A percentile compares a stretch with the other conserved stretches of the same genome.
These are phyloP conservation scores for Brassica napus DNA, from an alignment of 345 rosid genomes.

Conservation along the genomic window DNA sequence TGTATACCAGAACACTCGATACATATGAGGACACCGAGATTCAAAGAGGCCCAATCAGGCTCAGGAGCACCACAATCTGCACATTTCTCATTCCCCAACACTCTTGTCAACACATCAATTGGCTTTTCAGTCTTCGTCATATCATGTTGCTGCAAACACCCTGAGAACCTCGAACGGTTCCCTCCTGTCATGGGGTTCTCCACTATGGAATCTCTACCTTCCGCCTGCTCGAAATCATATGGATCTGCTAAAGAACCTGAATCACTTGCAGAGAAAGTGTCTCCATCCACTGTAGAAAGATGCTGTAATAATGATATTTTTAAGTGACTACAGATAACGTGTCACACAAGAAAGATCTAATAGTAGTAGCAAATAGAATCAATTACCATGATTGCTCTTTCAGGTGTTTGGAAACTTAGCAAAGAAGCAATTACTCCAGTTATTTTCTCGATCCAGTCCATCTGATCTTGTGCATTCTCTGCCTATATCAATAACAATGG, in stretches of 20 bases:
- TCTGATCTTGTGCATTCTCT: conserved; percentile 73
- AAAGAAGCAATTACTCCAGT: conserved; percentile 76
- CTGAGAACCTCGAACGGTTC: conserved; percentile 46
- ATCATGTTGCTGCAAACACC: conserved; percentile 51
- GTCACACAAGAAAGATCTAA: conserved; percentile 14
- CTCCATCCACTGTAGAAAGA: conserved; percentile 46
- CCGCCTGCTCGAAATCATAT: conserved; percentile 49
- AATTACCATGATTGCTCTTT: conserved; percentile 54
- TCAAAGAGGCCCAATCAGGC: conserved; percentile 88
- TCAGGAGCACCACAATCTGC: conserved; percentile 82
- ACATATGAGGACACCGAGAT: conserved; percentile 76
- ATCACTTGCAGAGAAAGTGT: conserved; percentile 49
- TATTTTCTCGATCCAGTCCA: conserved; percentile 86
- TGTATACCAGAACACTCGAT: conserved; percentile 81
- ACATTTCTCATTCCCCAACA: conserved; percentile 68
- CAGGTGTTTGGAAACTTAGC: conserved; percentile 63
- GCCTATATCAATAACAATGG: conserved; percentile 54
- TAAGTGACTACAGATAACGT: not conserved
- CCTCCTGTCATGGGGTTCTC: conserved; percentile 47
- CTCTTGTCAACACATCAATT: conserved; percentile 60
- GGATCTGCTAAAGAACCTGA: conserved; percentile 49
- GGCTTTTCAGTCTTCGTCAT: conserved; percentile 54
- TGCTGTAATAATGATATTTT: conserved; percentile 43
- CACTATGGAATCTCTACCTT: conserved; percentile 43
- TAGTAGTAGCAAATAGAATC: not conserved